A percentile compares a stretch with the other conserved stretches of the same genome.
Evolutionary conservation across 768 basidiomycete species (phyloP).

Genomic region (Cystofilobasidium bisporidii): DNA sequence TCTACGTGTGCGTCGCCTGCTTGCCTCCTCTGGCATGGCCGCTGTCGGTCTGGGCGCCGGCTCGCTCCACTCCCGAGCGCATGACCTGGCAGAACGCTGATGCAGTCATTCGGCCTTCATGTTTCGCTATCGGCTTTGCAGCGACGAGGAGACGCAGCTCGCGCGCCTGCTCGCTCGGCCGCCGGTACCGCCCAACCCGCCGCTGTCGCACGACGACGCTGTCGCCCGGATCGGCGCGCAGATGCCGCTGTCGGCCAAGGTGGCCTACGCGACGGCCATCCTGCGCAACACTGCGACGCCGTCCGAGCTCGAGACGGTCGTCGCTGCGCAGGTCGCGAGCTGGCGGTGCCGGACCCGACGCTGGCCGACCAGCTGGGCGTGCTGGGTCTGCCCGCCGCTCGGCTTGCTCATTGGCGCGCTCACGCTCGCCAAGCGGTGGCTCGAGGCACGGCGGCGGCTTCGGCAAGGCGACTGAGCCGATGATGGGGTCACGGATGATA

Average conservation of each 20-base stretch:
- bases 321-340: conserved; percentile 45
- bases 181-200: conserved; percentile 46
- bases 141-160: conserved; percentile 73
- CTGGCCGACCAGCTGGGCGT: conserved; percentile 43
- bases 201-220: conserved; percentile 55
- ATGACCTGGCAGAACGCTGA: no score
- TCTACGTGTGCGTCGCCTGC: no score
- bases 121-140: conserved; percentile 35
- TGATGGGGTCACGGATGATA: background rate
- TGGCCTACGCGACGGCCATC: conserved; percentile 72
- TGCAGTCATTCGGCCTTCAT: no score
- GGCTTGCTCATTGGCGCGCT: conserved; percentile 39
- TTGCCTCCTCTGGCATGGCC: no score
- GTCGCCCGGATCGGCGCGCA: conserved; percentile 67
- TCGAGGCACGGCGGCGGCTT: conserved; percentile 29
- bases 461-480: background rate
- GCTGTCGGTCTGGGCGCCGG: no score
- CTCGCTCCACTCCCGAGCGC: no score
- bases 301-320: conserved; percentile 54
- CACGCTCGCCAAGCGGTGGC: conserved; percentile 31
- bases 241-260: conserved; percentile 60
- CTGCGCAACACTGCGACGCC: conserved; percentile 78
- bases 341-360: conserved; percentile 38
- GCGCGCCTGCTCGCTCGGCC: conserved; percentile 64
- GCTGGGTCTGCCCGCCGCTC: conserved; percentile 47